Percentiles rank a stretch among this genome's conserved stretches.
Conservation (phyloP, 306 rosid genomes). For the Canavalia ensiformis region DNA sequence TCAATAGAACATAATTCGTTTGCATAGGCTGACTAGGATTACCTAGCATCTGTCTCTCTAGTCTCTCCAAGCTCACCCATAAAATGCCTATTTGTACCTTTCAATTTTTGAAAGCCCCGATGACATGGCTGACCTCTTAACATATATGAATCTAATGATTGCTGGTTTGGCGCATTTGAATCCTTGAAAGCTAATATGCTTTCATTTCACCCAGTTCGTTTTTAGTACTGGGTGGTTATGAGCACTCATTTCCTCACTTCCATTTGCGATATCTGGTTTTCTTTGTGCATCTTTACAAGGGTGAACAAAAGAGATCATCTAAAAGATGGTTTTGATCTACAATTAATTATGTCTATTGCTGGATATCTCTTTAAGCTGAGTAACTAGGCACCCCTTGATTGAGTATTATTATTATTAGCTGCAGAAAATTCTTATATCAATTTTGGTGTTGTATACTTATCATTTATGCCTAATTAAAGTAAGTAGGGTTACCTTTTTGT, state of each 20-base stretch:
- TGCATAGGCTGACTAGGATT: constrained; percentile 1
- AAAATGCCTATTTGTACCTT: neutral
- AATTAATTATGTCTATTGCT: constrained; percentile 13
- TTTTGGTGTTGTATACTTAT: neutral
- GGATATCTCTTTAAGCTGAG: constrained; percentile 10
- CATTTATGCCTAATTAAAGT: too few relatives aligned
- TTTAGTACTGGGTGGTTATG: constrained; percentile 9
- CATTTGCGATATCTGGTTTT: neutral
- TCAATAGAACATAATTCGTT: neutral
- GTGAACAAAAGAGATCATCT: constrained; percentile 3
- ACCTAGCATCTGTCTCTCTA: neutral
- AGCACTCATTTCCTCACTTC: constrained; percentile 11
- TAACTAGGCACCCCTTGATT: neutral
- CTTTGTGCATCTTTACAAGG: neutral
- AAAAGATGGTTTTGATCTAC: constrained; percentile 1
- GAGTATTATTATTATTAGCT: neutral
- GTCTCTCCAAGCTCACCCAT: neutral
- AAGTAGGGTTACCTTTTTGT: too few relatives aligned
- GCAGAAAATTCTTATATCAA: neutral
- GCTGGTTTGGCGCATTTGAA: neutral
- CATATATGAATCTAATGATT: constrained; percentile 16
- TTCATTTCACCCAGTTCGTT: constrained; percentile 2
- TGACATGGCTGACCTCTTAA: constrained; percentile 3
- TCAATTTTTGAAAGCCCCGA: neutral
- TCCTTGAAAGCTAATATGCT: neutral